Conservation (phyloP, 2,329 filamentous ascomycete species). For the Diaporthe sp. region DNA sequence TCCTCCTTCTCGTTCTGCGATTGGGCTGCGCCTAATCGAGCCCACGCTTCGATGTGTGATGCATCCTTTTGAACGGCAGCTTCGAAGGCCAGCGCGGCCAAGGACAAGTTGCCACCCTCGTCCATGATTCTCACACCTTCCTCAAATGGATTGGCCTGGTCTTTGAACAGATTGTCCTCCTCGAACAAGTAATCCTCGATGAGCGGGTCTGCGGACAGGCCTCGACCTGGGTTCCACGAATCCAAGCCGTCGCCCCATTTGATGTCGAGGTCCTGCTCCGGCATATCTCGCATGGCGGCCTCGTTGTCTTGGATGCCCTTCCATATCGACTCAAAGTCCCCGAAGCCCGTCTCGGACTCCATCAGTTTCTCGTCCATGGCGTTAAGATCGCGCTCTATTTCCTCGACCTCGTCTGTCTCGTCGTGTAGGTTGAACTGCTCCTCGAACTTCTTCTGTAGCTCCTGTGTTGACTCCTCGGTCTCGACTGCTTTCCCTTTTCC, state of each 20-base stretch:
- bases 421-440: slow-evolving; percentile 59
- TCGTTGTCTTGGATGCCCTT: slow-evolving; percentile 83
- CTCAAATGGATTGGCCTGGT: slow-evolving; percentile 86
- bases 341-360: slow-evolving; percentile 80
- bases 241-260: slow-evolving; percentile 65
- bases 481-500: slow-evolving; percentile 95
- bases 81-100: slow-evolving; percentile 95
- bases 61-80: slow-evolving; percentile 93
- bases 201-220: slow-evolving; percentile 77
- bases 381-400: slow-evolving; percentile 88
- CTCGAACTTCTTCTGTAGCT: slow-evolving; percentile 60
- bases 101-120: slow-evolving; percentile 91
- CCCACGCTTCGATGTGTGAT: slow-evolving; percentile 92
- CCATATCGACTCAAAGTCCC: slow-evolving; percentile 93
- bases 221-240: slow-evolving; percentile 76
- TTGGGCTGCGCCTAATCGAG: slow-evolving; percentile 89
- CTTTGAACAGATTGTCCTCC: slow-evolving; percentile 89
- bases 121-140: slow-evolving; percentile 94
- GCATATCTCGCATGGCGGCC: slow-evolving; percentile 77
- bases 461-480: slow-evolving; percentile 81
- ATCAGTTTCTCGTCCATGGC: slow-evolving; percentile 78
- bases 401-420: slow-evolving; percentile 69
- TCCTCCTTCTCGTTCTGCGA: slow-evolving; percentile 99
- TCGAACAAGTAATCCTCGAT: slow-evolving; percentile 96
- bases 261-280: slow-evolving; percentile 69